These are phyloP conservation scores for Entomortierella lignicola DNA, from an alignment of 192 early-diverging fungal species.

Conservation along the genomic window DNA sequence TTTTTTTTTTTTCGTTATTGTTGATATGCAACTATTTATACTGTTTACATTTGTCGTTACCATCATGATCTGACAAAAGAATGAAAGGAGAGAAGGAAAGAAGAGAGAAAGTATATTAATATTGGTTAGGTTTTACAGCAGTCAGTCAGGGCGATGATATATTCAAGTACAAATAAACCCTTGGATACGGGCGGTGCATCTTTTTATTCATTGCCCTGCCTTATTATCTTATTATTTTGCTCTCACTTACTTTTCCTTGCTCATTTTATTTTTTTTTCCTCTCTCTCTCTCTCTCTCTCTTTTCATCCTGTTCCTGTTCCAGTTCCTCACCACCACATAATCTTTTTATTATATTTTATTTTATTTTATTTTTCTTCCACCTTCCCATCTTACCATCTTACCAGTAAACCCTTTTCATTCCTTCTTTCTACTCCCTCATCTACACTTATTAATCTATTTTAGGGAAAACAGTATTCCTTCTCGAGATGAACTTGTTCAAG, in stretches of 20 bases:
- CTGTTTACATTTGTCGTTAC: no score
- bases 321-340: not conserved
- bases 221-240: not conserved
- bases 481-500: conserved; percentile 34
- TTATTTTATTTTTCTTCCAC: not conserved
- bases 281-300: not conserved
- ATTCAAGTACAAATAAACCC: no score
- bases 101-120: no score
- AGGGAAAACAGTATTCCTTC: not conserved
- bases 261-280: not conserved
- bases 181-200: not conserved
- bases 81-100: no score
- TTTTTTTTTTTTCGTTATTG: no score
- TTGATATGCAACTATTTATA: no score
- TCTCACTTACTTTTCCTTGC: not conserved
- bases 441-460: not conserved
- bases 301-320: no score
- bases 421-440: not conserved
- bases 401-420: not conserved
- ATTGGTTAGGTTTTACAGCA: no score
- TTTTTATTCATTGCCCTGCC: not conserved
- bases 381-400: no score
- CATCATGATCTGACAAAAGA: no score
- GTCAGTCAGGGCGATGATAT: no score
- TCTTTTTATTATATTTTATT: not conserved